Conservation (phyloP, 177 flowering plant genomes). For the Vitis hybrid region DNA sequence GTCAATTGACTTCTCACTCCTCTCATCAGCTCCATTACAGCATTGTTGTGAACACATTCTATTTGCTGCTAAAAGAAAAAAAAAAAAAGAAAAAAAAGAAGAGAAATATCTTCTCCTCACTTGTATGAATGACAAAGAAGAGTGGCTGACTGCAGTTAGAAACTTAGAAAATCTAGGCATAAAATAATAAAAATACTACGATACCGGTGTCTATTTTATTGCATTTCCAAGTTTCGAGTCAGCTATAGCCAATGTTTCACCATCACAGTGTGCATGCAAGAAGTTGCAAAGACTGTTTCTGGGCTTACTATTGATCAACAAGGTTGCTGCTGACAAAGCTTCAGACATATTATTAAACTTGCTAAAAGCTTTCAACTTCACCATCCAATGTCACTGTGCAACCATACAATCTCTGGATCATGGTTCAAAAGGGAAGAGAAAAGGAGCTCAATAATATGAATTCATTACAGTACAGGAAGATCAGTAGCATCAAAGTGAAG, state of each 20-base stretch:
- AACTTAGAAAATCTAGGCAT: neutral
- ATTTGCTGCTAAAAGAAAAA: slow-evolving; percentile 46
- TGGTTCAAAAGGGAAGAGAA: no score
- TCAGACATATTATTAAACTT: slow-evolving; percentile 90
- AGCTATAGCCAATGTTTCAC: slow-evolving; percentile 78
- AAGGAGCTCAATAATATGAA: no score
- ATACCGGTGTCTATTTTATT: slow-evolving; percentile 84
- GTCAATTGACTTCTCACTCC: slow-evolving; percentile 83
- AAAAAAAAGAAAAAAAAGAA: no score
- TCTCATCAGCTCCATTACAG: slow-evolving; percentile 91
- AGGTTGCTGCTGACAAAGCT: slow-evolving; percentile 70
- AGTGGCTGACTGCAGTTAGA: no score
- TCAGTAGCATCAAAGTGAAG: no score
- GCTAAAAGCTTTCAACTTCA: slow-evolving; percentile 84
- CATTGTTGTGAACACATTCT: slow-evolving; percentile 69
- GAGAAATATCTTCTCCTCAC: neutral
- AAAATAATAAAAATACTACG: neutral
- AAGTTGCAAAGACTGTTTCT: slow-evolving; percentile 87
- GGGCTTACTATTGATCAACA: slow-evolving; percentile 74
- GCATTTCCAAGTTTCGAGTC: slow-evolving; percentile 94
- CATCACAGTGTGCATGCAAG: slow-evolving; percentile 72
- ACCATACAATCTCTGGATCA: no score
- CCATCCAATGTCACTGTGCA: slow-evolving; percentile 45
- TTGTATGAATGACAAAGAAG: no score
- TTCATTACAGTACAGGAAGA: no score